Evolutionary conservation across 495 filamentous ascomycete species (phyloP), one percentile per base, ranked within the genome.

Genomic region (Neurospora sublineolata): DNA sequence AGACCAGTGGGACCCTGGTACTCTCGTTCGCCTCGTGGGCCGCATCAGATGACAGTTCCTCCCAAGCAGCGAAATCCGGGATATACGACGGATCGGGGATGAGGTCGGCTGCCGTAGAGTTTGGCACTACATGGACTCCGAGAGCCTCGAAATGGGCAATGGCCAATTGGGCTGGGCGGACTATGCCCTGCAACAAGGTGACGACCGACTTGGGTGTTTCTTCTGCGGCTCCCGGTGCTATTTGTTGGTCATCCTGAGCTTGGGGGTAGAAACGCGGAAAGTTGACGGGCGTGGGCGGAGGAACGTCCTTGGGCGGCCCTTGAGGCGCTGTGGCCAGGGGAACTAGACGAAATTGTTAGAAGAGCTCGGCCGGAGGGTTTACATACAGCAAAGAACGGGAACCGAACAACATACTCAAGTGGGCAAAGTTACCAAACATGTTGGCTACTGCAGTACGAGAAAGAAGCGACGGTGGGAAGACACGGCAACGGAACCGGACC

Each of bases 251-350:
- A 41, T 74, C 72, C 1, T 72, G 73, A 58, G 69, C 71, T 70
- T 79, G 77, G 16, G 84, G 83, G 36, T 75, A 76, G 73, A 78
- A 85, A 42, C 79, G 77, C 64, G 86, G 86, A 60, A 87, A 82
- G 73, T 79, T 82, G 75, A 87, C 76, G 42, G 84, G 84, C n/a
- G 84, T 86, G n/a, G 84, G 80, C 36, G 84, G 83, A 33, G 82
- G 84, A n/a, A 85, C 80, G 38, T 86, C 79, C 75, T 83, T 81
- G 36, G 83, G 83, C 27, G 81, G 80, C 23, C 41, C 73, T 41
- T 73, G 75, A 18, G 79, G 72, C 46, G 76, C 39, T 37, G 76
- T 67, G 52, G 74, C 69, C 37, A 73, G 42, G 68, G 79, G 76
- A 74, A 79, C 83, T 84, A 77, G 69, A 75, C 69, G 71, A 70